Percentiles rank a stretch among this genome's conserved stretches.
Evolutionary conservation across 495 filamentous ascomycete species (phyloP).

Genomic region (Patellaria atrata): DNA sequence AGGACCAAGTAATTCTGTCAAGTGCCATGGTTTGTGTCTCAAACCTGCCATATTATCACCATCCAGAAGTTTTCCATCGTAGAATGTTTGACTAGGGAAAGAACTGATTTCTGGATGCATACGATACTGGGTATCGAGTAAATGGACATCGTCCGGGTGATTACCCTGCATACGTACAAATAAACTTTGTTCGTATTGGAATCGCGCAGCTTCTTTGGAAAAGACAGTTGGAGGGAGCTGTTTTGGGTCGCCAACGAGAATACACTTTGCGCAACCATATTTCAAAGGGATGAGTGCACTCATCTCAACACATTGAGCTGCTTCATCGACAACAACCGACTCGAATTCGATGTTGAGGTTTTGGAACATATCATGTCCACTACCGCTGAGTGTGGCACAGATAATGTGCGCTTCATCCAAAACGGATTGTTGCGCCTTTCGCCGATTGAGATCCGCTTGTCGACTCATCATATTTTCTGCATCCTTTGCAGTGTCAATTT

Average conservation of each 20-base stretch:
- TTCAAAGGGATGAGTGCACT: conserved; percentile 94
- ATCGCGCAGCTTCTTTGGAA: conserved; percentile 79
- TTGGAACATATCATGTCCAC: conserved; percentile 96
- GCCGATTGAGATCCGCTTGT: conserved; percentile 71
- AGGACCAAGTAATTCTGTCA: conserved; percentile 62
- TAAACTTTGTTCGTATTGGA: conserved; percentile 92
- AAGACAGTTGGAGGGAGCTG: conserved; percentile 92
- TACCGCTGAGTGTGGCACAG: conserved; percentile 88
- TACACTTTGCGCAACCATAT: conserved; percentile 92
- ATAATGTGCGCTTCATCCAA: conserved; percentile 82
- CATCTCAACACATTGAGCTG: conserved; percentile 93
- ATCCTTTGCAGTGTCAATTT: conserved; percentile 76
- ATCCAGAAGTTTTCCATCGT: conserved; percentile 73
- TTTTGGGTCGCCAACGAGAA: conserved; percentile 94
- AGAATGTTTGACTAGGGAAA: conserved; percentile 85
- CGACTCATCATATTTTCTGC: conserved; percentile 60
- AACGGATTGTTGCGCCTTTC: conserved; percentile 76
- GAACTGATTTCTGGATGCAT: conserved; percentile 93
- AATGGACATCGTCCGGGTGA: conserved; percentile 74
- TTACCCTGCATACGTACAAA: conserved; percentile 97
- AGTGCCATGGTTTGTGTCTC: conserved; percentile 71
- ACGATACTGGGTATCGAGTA: conserved; percentile 92
- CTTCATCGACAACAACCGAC: conserved; percentile 96
- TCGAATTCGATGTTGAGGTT: conserved; percentile 90
- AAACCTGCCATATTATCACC: conserved; percentile 65